Evolutionary conservation across 2,329 filamentous ascomycete genomes (phyloP).

Genomic region (Lojkania enalia): DNA sequence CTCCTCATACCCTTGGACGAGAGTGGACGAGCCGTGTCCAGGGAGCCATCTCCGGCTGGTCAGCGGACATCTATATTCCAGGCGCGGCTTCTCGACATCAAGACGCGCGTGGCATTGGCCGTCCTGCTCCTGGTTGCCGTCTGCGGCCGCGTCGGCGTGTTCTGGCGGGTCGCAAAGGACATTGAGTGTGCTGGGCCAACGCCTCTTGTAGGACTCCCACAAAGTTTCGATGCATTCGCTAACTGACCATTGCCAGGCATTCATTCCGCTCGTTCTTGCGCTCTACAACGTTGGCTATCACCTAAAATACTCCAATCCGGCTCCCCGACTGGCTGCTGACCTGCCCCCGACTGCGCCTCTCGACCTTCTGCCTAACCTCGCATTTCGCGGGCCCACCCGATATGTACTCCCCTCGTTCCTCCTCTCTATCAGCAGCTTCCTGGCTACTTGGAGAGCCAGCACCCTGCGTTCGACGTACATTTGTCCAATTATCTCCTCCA

Average conservation of each 20-base stretch:
- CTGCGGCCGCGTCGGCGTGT: conserved; percentile 35
- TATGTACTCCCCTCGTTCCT: conserved; percentile 37
- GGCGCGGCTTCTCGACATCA: conserved; percentile 11
- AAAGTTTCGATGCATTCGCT: background rate
- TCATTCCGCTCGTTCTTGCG: conserved; percentile 38
- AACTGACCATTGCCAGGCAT: conserved; percentile 26
- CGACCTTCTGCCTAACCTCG: conserved; percentile 30
- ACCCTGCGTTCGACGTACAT: conserved; percentile 37
- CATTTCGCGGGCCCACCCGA: conserved; percentile 33
- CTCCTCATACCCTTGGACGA: conserved; percentile 36
- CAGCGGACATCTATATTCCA: background rate
- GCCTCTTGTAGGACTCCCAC: conserved; percentile 24
- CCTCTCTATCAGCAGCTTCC: conserved; percentile 37
- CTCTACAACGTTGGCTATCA: conserved; percentile 36
- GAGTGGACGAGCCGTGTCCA: conserved; percentile 14
- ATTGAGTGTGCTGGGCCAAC: conserved; percentile 38
- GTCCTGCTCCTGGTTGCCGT: conserved; percentile 34
- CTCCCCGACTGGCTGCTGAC: no score
- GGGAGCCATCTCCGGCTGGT: background rate
- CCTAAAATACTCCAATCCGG: no score
- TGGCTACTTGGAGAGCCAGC: conserved; percentile 33
- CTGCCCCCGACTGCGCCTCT: no score
- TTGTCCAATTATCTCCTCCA: conserved; percentile 31
- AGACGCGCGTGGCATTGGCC: conserved; percentile 29
- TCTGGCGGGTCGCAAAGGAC: conserved; percentile 32